A percentile compares a stretch with the other conserved stretches of the same genome.
phyloP scores from a whole-genome alignment of 2,329 filamentous ascomycete genomes.

The Ploettnerulaceae sp. region DNA sequence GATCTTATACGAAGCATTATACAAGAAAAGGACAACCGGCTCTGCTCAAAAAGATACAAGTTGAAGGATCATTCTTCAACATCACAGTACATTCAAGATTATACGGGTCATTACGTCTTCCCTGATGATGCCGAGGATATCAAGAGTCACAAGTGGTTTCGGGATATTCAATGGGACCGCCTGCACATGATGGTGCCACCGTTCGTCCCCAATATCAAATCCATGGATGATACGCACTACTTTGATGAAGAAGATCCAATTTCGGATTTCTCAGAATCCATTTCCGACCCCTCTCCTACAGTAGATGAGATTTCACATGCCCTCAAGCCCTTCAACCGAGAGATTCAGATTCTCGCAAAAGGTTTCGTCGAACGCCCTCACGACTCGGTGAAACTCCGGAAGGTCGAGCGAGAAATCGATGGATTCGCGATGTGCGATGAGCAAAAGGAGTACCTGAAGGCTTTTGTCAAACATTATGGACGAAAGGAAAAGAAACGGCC shows the following conservation, averaged over 20 bases:
- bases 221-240: slow-evolving; percentile 74
- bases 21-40: slow-evolving; percentile 66
- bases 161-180: slow-evolving; percentile 69
- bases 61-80: slow-evolving; percentile 50
- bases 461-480: slow-evolving; percentile 33
- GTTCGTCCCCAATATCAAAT: slow-evolving; percentile 69
- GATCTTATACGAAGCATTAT: slow-evolving; percentile 71
- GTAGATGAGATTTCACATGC: slow-evolving; percentile 30
- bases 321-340: slow-evolving; percentile 32
- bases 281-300: slow-evolving; percentile 15
- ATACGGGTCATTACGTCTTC: slow-evolving; percentile 64
- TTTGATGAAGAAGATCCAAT: slow-evolving; percentile 81
- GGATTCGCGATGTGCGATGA: slow-evolving; percentile 30
- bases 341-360: slow-evolving; percentile 33
- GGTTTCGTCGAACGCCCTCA: slow-evolving; percentile 32
- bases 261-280: slow-evolving; percentile 53
- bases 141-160: slow-evolving; percentile 84
- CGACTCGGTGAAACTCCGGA: slow-evolving; percentile 29
- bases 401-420: slow-evolving; percentile 34
- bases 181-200: slow-evolving; percentile 69
- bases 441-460: slow-evolving; percentile 34
- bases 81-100: slow-evolving; percentile 32
- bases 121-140: slow-evolving; percentile 83
- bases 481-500: slow-evolving; percentile 69
- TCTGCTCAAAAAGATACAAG: slow-evolving; percentile 72